Evolutionary conservation across 1,139 yeast species (phyloP), one percentile per base, ranked within the genome.

Genomic region (Taiozyma sp.): DNA sequence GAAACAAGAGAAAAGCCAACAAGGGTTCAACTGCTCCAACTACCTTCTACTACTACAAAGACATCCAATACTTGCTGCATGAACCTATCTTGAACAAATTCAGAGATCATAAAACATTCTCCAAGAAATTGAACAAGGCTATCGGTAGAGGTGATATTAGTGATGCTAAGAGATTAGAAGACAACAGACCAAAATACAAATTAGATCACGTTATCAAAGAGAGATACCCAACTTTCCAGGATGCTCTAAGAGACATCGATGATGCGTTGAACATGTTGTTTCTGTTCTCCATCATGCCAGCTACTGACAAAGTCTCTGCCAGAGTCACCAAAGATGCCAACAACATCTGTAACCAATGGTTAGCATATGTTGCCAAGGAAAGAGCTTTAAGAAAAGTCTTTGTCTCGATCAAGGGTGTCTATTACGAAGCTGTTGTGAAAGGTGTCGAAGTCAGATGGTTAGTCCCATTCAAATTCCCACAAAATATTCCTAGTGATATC

Each of bases 361-460:
- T 88, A 69, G 98, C 98, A 1, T 93, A 77, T 66, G 86, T 93
- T 56, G 91, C 98, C 24, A 83, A 84, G 62, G 96, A 91, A 66
- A 79, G 89, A 63, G 73, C 85, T 30, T 73, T 93, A 59, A 83
- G 85, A 61, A 93, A 93, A 68, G 97, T 91, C 10, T 93, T 93
- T 71, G 97, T 93, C 39, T 88, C 97, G 49, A 93, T 93, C 66
- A 93, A 95, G 70, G 99, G 99, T 72, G 95, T 91, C 26, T 93
- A 93, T 71, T 95, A 93, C 67, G 91, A 91, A 68, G 98, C 97
- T 41, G 80, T 69, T 55, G 83, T 93, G 45, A 83, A 80, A 67
- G 99, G 99, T 54, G 97, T 91, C 69, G 96, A 88, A 60, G 77
- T 93, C 47, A 81, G 95, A 73, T 93, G 99, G 99, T 79, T 93